Percentiles rank a stretch among this genome's conserved stretches.
These are phyloP conservation scores for Picochlorum sp. DNA, from an alignment of 139 green algal genomes.

Conservation along the genomic window DNA sequence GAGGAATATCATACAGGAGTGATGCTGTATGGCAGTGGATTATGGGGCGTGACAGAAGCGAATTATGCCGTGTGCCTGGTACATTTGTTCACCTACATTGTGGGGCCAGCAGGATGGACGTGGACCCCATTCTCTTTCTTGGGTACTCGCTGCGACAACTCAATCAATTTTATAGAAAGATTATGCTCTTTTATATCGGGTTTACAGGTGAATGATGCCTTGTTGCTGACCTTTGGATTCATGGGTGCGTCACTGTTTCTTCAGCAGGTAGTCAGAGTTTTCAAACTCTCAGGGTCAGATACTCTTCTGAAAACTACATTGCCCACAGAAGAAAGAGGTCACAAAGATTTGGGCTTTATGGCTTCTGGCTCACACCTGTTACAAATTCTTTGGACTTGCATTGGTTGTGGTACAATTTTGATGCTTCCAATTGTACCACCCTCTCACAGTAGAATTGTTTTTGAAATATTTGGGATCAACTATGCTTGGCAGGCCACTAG, in stretches of 20 bases:
- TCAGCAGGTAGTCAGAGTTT: constrained; percentile 5
- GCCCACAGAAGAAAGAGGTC: constrained; percentile 41
- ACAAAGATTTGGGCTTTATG: constrained; percentile 55
- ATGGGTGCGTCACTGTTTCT: constrained; percentile 1
- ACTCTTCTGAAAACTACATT: constrained; percentile 26
- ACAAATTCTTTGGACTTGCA: constrained; percentile 42
- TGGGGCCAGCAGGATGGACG: constrained; percentile 27
- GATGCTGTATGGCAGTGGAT: constrained; percentile 78
- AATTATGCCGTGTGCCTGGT: constrained; percentile 68
- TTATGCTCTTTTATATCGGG: neutral
- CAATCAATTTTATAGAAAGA: neutral
- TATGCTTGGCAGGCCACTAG: constrained; percentile 53
- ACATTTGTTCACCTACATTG: constrained; percentile 38
- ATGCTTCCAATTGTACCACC: constrained; percentile 4
- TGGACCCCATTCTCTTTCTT: neutral
- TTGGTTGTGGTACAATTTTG: constrained; percentile 13
- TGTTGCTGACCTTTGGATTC: constrained; percentile 4
- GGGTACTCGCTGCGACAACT: neutral
- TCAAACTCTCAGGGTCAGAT: neutral
- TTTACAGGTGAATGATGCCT: constrained; percentile 6
- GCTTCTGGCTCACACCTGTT: constrained; percentile 43
- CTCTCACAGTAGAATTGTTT: constrained; percentile 22
- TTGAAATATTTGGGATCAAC: constrained; percentile 31
- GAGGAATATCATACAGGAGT: constrained; percentile 84
- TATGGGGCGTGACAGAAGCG: constrained; percentile 71